Conservation (phyloP, 2,329 filamentous ascomycete species). For the Sporothrix dimorphospora region DNA sequence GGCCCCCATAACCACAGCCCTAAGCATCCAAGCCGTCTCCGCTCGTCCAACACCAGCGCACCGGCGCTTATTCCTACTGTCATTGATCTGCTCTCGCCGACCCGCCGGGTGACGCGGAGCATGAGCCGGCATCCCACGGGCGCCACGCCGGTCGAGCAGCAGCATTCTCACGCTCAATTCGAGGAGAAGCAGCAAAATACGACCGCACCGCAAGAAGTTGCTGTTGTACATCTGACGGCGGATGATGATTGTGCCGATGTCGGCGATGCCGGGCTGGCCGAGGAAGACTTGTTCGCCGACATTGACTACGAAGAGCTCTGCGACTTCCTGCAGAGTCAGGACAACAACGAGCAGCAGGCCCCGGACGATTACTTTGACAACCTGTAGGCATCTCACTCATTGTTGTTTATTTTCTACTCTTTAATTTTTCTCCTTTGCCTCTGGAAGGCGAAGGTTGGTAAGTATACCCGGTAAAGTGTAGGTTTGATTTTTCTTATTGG, state of each 20-base stretch:
- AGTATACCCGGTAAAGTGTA: not conserved
- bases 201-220: not conserved
- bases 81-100: not conserved
- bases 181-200: not conserved
- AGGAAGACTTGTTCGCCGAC: not conserved
- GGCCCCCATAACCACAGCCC: not conserved
- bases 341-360: not conserved
- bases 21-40: not conserved
- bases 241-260: not conserved
- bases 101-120: constrained; percentile 30
- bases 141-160: not conserved
- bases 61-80: not conserved
- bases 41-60: not conserved
- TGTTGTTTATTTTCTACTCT: no score
- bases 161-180: not conserved
- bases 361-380: not conserved
- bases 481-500: not conserved
- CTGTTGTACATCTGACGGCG: not conserved
- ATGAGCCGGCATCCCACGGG: constrained; percentile 25
- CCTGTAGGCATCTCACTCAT: not conserved
- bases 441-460: not conserved
- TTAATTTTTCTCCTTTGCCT: not conserved
- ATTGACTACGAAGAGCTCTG: not conserved
- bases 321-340: not conserved
- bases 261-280: not conserved